phyloP scores from a whole-genome alignment of 1,284 basidiomycete species.

The Mycena citricolor region DNA sequence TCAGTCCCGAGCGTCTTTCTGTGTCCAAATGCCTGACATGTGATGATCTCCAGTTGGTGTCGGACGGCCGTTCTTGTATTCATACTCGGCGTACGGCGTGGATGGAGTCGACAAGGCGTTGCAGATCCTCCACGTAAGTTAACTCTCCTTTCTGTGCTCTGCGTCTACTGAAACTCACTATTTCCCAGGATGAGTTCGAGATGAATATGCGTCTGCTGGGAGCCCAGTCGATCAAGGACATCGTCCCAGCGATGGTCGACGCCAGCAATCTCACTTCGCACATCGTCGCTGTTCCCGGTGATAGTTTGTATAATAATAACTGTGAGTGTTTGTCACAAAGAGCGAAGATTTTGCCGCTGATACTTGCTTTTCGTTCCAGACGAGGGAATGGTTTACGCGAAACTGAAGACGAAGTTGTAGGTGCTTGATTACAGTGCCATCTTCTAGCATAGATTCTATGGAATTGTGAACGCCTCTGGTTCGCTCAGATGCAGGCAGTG shows the following conservation, averaged over 20 bases:
- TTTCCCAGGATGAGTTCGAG: slow-evolving; percentile 83
- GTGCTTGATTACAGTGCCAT: too few relatives aligned
- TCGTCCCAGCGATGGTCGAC: slow-evolving; percentile 89
- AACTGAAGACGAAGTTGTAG: slow-evolving; percentile 21
- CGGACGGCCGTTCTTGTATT: slow-evolving; percentile 85
- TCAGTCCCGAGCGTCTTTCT: slow-evolving; percentile 28
- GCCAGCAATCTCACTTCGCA: slow-evolving; percentile 67
- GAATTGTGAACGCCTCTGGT: too few relatives aligned
- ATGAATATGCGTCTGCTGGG: slow-evolving; percentile 92
- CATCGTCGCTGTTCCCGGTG: slow-evolving; percentile 62
- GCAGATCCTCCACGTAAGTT: slow-evolving; percentile 71
- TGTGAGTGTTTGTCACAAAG: slow-evolving; percentile 59
- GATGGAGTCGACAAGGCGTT: slow-evolving; percentile 80
- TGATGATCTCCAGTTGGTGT: slow-evolving; percentile 54
- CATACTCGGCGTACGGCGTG: slow-evolving; percentile 85
- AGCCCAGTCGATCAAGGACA: slow-evolving; percentile 73
- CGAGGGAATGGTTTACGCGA: slow-evolving; percentile 19
- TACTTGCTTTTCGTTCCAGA: slow-evolving; percentile 4
- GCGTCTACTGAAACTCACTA: slow-evolving; percentile 1
- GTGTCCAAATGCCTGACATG: not conserved
- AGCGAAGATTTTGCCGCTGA: not conserved
- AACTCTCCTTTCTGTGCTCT: not conserved
- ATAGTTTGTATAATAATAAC: slow-evolving; percentile 74
- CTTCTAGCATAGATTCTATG: too few relatives aligned
- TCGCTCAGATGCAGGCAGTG: too few relatives aligned